A percentile compares a stretch with the other conserved stretches of the same genome.
Evolutionary conservation across 2,329 filamentous ascomycete species (phyloP).

Genomic region (Colletotrichum gigasporum): DNA sequence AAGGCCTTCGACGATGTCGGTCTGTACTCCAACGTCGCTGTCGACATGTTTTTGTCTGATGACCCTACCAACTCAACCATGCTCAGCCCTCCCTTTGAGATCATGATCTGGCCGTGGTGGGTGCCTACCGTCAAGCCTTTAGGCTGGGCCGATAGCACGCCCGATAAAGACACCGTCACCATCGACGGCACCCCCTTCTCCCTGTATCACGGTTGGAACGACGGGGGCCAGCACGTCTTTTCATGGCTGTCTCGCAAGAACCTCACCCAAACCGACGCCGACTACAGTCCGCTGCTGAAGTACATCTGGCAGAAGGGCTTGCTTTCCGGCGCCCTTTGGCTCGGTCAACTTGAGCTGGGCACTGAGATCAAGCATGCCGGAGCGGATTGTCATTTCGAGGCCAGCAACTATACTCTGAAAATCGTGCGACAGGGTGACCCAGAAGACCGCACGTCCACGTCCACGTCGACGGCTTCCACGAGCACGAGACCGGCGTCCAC

Average conservation of each 20-base stretch:
- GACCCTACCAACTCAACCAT: conserved; percentile 24
- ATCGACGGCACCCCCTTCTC: conserved; percentile 27
- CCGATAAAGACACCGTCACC: conserved; percentile 23
- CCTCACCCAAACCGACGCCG: conserved; percentile 22
- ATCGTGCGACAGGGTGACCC: conserved; percentile 27
- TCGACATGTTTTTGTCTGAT: conserved; percentile 29
- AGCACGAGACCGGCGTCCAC: not conserved
- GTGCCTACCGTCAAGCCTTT: conserved; percentile 28
- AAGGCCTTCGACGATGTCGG: conserved; percentile 16
- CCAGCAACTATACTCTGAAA: conserved; percentile 24
- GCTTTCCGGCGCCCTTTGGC: conserved; percentile 23
- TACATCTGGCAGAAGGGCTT: conserved; percentile 29
- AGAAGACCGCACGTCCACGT: conserved; percentile 4
- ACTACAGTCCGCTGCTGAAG: conserved; percentile 24
- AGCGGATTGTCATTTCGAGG: conserved; percentile 24
- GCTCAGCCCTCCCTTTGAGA: conserved; percentile 27
- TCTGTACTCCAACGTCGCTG: conserved; percentile 29
- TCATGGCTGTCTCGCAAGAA: conserved; percentile 27
- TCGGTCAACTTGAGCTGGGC: conserved; percentile 26
- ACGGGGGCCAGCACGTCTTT: conserved; percentile 28
- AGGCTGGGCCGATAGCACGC: conserved; percentile 26
- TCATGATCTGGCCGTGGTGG: conserved; percentile 32
- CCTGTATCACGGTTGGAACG: conserved; percentile 29
- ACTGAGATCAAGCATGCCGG: conserved; percentile 28
- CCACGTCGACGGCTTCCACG: not conserved